phyloP scores from a whole-genome alignment of 2,329 filamentous ascomycete species.

The Penicillium sp. region DNA sequence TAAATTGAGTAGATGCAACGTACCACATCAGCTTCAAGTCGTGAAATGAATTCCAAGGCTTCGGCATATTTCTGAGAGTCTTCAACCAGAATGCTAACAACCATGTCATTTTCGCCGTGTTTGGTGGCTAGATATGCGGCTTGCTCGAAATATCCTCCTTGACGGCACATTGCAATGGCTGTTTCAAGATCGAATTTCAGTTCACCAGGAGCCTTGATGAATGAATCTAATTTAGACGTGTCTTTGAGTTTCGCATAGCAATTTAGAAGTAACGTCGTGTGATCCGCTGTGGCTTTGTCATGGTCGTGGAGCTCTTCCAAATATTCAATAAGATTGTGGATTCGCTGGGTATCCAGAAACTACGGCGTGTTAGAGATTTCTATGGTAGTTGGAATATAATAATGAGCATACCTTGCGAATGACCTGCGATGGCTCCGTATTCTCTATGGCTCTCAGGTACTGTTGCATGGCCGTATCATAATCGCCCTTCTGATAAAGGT shows the following conservation, averaged over 20 bases:
- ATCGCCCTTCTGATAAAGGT: conserved; percentile 89
- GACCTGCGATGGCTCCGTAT: conserved; percentile 91
- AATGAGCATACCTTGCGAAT: conserved; percentile 68
- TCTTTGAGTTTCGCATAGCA: conserved; percentile 98
- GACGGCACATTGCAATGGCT: conserved; percentile 93
- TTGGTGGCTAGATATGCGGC: conserved; percentile 93
- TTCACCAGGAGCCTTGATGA: conserved; percentile 86
- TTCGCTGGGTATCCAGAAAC: conserved; percentile 94
- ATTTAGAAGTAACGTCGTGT: conserved; percentile 90
- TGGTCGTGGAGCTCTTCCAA: conserved; percentile 94
- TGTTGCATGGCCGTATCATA: conserved; percentile 99
- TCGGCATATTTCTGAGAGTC: conserved; percentile 88
- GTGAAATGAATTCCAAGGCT: conserved; percentile 87
- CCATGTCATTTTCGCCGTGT: conserved; percentile 87
- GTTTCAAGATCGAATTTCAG: conserved; percentile 96
- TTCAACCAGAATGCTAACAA: conserved; percentile 93
- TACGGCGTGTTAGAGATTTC: conserved; percentile 32
- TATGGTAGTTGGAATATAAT: neutral
- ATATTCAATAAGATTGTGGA: conserved; percentile 96
- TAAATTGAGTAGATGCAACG: conserved; percentile 28
- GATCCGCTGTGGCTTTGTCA: conserved; percentile 86
- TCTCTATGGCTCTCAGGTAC: conserved; percentile 92
- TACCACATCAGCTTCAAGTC: conserved; percentile 72
- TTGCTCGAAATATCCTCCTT: conserved; percentile 95
- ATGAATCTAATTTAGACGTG: conserved; percentile 90